These are phyloP conservation scores for Thalia dealbata DNA, from an alignment of 176 grass and related monocot genomes.

Conservation along the genomic window DNA sequence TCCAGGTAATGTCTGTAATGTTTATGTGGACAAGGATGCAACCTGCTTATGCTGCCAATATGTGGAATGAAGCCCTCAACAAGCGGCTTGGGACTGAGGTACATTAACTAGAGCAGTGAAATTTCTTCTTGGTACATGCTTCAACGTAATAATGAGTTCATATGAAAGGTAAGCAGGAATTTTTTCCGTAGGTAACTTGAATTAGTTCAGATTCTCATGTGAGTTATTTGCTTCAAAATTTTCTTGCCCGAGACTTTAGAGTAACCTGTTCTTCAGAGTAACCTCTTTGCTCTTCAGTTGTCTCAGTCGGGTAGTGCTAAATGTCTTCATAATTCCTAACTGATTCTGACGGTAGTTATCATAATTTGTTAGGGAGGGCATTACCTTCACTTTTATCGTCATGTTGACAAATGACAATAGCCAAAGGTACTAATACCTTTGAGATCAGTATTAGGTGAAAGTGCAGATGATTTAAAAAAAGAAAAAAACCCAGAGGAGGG, in stretches of 20 bases:
- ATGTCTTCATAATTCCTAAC: no score
- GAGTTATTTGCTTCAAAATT: background rate
- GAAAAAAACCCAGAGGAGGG: background rate
- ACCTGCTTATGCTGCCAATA: constrained; percentile 85
- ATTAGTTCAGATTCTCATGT: background rate
- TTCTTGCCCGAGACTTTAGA: background rate
- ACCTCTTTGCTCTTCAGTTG: no score
- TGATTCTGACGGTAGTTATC: no score
- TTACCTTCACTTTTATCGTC: no score
- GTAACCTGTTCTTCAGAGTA: no score
- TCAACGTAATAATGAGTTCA: background rate
- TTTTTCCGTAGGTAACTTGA: background rate
- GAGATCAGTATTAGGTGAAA: background rate
- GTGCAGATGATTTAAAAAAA: background rate
- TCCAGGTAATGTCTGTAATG: constrained; percentile 92
- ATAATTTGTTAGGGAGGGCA: no score
- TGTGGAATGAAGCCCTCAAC: constrained; percentile 99
- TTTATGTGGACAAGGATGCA: constrained; percentile 98
- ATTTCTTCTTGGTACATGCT: background rate
- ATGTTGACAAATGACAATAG: no score
- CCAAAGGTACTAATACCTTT: background rate
- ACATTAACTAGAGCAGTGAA: constrained; percentile 6
- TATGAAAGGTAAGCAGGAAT: background rate
- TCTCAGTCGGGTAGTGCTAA: no score
- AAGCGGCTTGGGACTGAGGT: constrained; percentile 95